phyloP scores from a whole-genome alignment of 2,329 filamentous ascomycete species.

The Rhinocladiella similis region DNA sequence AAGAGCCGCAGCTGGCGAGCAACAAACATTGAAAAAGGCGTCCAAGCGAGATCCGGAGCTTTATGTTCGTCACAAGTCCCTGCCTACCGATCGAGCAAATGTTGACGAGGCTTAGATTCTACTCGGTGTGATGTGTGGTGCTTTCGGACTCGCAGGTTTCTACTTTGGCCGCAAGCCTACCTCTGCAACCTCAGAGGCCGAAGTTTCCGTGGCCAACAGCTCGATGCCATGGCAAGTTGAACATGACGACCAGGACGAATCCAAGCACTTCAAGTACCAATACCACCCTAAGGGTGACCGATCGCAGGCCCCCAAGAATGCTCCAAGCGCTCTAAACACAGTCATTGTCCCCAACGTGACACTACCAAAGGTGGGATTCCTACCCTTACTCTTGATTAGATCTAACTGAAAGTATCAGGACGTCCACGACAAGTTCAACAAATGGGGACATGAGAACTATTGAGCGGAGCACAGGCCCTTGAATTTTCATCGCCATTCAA shows the following conservation, averaged over 20 bases:
- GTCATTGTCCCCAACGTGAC: slow-evolving; percentile 93
- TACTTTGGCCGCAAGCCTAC: slow-evolving; percentile 80
- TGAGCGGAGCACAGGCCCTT: slow-evolving; percentile 33
- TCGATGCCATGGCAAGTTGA: slow-evolving; percentile 91
- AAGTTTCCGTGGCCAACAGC: slow-evolving; percentile 70
- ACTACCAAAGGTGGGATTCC: slow-evolving; percentile 69
- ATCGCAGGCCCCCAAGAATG: slow-evolving; percentile 74
- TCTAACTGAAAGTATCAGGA: slow-evolving; percentile 52
- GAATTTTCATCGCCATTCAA: neutral
- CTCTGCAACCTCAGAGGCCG: slow-evolving; percentile 74
- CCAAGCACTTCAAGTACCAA: slow-evolving; percentile 66
- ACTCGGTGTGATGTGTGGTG: slow-evolving; percentile 83
- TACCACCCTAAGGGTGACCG: slow-evolving; percentile 85
- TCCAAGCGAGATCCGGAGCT: slow-evolving; percentile 73
- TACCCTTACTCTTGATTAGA: neutral
- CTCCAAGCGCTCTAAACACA: slow-evolving; percentile 91
- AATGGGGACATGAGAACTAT: slow-evolving; percentile 98
- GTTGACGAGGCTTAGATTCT: slow-evolving; percentile 65
- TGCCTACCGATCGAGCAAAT: neutral
- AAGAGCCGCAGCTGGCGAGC: slow-evolving; percentile 39
- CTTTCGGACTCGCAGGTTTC: slow-evolving; percentile 85
- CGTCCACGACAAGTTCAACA: slow-evolving; percentile 97
- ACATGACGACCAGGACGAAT: slow-evolving; percentile 62
- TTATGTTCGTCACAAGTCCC: slow-evolving; percentile 56
- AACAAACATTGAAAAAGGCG: slow-evolving; percentile 53